Percentiles rank a stretch among this genome's conserved stretches.
Evolutionary conservation across 2,329 filamentous ascomycete species (phyloP).

Genomic region (Cladosporium phlei): DNA sequence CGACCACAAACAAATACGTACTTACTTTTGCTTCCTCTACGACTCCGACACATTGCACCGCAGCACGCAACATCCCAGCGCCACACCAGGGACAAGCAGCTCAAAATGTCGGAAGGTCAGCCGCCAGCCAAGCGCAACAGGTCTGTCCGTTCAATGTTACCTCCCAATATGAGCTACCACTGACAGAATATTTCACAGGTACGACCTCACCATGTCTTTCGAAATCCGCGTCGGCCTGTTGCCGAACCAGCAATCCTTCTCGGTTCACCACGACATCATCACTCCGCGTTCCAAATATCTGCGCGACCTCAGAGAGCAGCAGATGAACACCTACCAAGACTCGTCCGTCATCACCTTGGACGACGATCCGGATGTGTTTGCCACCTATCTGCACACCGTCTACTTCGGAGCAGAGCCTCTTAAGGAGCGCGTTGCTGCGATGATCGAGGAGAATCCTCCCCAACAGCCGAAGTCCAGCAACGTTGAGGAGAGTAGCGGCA

Average conservation of each 20-base stretch:
- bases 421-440: background rate
- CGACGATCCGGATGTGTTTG: background rate
- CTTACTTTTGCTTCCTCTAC: background rate
- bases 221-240: background rate
- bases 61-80: background rate
- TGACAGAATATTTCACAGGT: background rate
- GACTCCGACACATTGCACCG: background rate
- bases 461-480: background rate
- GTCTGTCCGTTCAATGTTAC: too few relatives aligned
- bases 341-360: background rate
- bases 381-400: background rate
- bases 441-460: background rate
- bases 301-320: background rate
- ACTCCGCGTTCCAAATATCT: background rate
- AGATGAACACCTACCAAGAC: too few relatives aligned
- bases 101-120: background rate
- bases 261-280: background rate
- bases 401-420: background rate
- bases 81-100: background rate
- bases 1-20: background rate
- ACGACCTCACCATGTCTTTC: background rate
- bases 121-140: background rate
- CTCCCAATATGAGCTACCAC: too few relatives aligned
- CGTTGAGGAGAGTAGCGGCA: background rate
- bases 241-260: background rate